Base-by-base conservation (phyloP, 2,329 filamentous ascomycete species). In the Fusarium sp. region DNA sequence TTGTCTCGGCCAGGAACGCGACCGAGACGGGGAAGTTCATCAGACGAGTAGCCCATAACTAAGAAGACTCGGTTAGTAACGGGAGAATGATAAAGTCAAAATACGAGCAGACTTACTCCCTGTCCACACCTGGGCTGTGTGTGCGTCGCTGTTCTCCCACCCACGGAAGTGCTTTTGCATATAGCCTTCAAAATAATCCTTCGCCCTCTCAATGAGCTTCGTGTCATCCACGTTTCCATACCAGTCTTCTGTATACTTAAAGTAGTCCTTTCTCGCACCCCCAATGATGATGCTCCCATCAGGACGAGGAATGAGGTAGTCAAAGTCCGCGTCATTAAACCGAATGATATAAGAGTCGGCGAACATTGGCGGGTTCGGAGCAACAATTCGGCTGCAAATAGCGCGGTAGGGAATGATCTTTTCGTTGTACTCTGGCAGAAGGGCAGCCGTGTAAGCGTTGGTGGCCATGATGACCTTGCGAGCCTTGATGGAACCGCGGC, bases 331-430 rank as follows among this genome's bases (percentile, higher is more conserved):
- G 14, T 23, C 15, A 14, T 6, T 28, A 11, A 68, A 72, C 1
- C 72, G 66, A 3, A 77, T 56, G 4, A 56, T 67, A 44, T 77
- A 78, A 8, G 46, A 56, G 8, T 56, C 46, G 3, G 46, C 46
- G 3, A 1, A 61, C 73, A 39, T 70, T 62, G 69, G 68, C 1
- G 72, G 71, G 3, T 61, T 62, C 3, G 28, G 12, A 1, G 72
- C 64, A 4, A 76, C 72, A 59, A 78, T 76, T 5, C 68, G 70
- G 32, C 74, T 76, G 56, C 76, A 78, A 4, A 76, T 77, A 5
- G 86, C 89, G 3, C 66, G 56, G 26, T 68, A 68, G 0, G 90
- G 90, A 10, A 90, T 82, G 58, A 92, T 91, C 17, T 86, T 83
- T 58, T 84, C 82, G 7, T 80, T 75, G 71, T 90, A 91, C 21